phyloP scores from a whole-genome alignment of 1,139 yeast genomes.

The Meyerozyma athensensis region DNA sequence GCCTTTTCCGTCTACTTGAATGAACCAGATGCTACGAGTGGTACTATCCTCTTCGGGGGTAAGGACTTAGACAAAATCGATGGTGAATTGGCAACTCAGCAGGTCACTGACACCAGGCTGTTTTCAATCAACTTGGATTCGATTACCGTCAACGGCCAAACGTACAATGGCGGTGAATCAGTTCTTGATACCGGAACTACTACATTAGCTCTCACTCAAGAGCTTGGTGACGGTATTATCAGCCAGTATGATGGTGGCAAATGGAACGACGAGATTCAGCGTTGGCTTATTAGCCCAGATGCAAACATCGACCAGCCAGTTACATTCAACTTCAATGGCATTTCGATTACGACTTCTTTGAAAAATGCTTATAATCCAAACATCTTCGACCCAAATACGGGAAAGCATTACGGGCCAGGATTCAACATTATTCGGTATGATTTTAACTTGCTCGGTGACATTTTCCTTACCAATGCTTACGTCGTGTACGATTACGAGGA shows the following conservation, averaged over 20 bases:
- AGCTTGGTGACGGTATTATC: constrained; percentile 5
- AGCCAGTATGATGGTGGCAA: constrained; percentile 7
- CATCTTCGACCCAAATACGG: too few relatives aligned
- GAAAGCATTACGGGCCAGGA: not conserved
- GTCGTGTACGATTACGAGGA: constrained; percentile 13
- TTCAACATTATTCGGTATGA: not conserved
- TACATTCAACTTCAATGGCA: constrained; percentile 11
- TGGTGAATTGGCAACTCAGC: not conserved
- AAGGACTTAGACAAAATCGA: constrained; percentile 3
- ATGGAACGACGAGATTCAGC: not conserved
- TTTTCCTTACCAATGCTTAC: constrained; percentile 14
- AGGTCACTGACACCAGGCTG: not conserved
- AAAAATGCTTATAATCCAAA: not conserved
- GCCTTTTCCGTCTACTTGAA: constrained; percentile 3
- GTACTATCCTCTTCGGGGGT: constrained; percentile 3
- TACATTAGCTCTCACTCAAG: not conserved
- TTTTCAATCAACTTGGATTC: not conserved
- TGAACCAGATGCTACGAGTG: not conserved
- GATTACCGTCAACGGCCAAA: not conserved
- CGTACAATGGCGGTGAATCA: not conserved
- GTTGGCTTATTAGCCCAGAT: not conserved
- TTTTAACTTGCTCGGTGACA: constrained; percentile 11
- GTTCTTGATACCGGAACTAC: not conserved
- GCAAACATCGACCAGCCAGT: not conserved
- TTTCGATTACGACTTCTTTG: constrained; percentile 9